Conservation (phyloP, 257 asterid species). For the Verbena officinalis region DNA sequence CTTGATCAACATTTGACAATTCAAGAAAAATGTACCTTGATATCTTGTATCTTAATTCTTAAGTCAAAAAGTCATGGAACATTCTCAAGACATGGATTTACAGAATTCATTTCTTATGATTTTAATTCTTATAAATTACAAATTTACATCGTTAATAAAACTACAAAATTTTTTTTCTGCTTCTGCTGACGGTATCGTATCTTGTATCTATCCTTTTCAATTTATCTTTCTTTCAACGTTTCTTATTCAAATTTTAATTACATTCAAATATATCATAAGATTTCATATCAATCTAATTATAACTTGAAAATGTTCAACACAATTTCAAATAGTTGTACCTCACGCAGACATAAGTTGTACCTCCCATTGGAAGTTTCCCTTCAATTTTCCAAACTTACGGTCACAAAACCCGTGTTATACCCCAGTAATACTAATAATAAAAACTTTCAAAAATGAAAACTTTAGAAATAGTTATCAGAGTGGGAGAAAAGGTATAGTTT, state of each 20-base stretch:
- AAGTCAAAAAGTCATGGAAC: background rate
- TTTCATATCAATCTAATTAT: too few relatives aligned
- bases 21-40: background rate
- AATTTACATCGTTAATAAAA: background rate
- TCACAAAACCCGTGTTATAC: background rate
- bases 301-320: too few relatives aligned
- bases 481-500: background rate
- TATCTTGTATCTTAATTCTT: background rate
- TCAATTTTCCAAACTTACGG: background rate
- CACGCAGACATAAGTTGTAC: slow-evolving; percentile 9
- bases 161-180: background rate
- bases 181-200: too few relatives aligned
- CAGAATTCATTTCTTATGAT: background rate
- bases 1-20: slow-evolving; percentile 14
- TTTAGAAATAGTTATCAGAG: background rate
- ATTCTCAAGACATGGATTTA: background rate
- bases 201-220: too few relatives aligned
- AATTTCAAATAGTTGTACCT: background rate
- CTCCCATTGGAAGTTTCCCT: background rate
- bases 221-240: too few relatives aligned
- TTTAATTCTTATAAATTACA: background rate
- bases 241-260: too few relatives aligned
- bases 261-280: too few relatives aligned
- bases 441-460: background rate
- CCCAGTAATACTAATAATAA: too few relatives aligned